Base-by-base conservation (phyloP, 192 early-diverging fungal genomes). In the Spizellomyces sp. region DNA sequence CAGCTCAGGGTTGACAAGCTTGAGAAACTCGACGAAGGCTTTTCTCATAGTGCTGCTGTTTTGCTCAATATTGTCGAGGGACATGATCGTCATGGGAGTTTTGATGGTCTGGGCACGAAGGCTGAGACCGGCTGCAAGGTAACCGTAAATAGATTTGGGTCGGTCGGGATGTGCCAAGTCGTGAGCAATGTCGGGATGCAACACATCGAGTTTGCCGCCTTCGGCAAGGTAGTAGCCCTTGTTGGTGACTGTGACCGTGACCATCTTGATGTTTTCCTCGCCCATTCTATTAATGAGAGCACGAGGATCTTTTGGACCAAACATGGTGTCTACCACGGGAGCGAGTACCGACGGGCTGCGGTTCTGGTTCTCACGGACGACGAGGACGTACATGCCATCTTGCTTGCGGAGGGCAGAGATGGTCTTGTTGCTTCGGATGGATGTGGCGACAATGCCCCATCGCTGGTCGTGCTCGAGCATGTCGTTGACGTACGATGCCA, bases 41-140 rank as follows among this genome's bases (percentile, higher is more conserved):
- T n/a, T 56, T 15, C 22, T 10, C 21, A 67, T 22, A 2, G 66
- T 58, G 8, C 17, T 48, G 5, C 50, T 22, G 66, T 67, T 67
- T 67, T 56, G 50, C 41, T 67, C 47, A 22, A 67, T 67, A 41
- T 67, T 67, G 66, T 67, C 66, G n/a, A 67, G 66, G 7, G 66
- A 67, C 36, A 67, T 14, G 21, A 67, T 42, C 21, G 66, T 57
- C 15, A 67, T 15, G 54, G 66, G 50, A 17, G n/a, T 56, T 0
- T 54, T 56, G 54, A 19, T 56, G 47, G 47, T 58, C 14, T 17
- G 47, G 41, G 50, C 17, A 22, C 66, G 66, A 4, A 67, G 36
- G 4, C 22, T 10, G 17, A 67, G 52, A 4, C 66, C 66, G 9
- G 66, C 66, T 10, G 66, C 66, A 43, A 67, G 66, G 66, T 67